phyloP scores from a whole-genome alignment of 441 rosid genomes.

The Gossypium armourianum region DNA sequence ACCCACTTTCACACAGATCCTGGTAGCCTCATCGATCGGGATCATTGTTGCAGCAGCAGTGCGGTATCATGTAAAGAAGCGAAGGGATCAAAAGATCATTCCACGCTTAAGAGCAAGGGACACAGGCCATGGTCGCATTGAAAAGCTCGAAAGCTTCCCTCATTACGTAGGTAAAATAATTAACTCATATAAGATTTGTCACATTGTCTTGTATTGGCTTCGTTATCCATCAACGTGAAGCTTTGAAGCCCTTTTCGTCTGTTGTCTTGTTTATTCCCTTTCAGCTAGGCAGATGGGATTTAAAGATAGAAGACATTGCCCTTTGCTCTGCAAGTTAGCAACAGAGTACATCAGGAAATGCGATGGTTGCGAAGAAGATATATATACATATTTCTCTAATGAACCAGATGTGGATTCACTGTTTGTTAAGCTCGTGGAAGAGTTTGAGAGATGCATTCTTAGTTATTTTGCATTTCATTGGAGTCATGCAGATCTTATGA shows the following conservation, averaged over 20 bases:
- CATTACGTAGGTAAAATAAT: slow-evolving; percentile 72
- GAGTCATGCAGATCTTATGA: slow-evolving; percentile 75
- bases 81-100: slow-evolving; percentile 50
- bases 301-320: slow-evolving; percentile 72
- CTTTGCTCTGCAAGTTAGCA: slow-evolving; percentile 69
- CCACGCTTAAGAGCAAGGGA: slow-evolving; percentile 45
- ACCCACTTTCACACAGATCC: slow-evolving; percentile 48
- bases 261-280: neutral
- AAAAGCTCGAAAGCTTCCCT: slow-evolving; percentile 82
- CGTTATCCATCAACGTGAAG: neutral
- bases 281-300: slow-evolving; percentile 93
- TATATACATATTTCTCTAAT: slow-evolving; percentile 53
- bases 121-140: slow-evolving; percentile 29
- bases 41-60: slow-evolving; percentile 51
- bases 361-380: slow-evolving; percentile 67
- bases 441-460: slow-evolving; percentile 87
- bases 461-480: slow-evolving; percentile 93
- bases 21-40: slow-evolving; percentile 54
- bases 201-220: neutral
- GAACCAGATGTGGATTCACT: slow-evolving; percentile 78
- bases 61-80: slow-evolving; percentile 36
- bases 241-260: neutral
- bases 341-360: slow-evolving; percentile 62
- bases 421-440: slow-evolving; percentile 80
- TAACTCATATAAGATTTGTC: neutral